Evolutionary conservation across 2,329 filamentous ascomycete genomes (phyloP), one percentile per base, ranked within the genome.

Genomic region (Neoascochyta sp.): DNA sequence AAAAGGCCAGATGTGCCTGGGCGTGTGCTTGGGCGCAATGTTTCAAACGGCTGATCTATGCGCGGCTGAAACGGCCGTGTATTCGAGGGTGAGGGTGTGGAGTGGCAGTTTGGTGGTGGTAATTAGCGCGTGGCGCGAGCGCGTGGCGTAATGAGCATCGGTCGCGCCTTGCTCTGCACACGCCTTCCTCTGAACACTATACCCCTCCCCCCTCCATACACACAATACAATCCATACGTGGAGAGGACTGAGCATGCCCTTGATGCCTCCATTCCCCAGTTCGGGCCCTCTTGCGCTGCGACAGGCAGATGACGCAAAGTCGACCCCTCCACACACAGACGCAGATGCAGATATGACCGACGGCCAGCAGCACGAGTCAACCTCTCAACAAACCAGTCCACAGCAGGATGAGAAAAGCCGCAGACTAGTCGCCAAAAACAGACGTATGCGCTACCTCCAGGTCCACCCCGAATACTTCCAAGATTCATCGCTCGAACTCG

Each of bases 371-470:
- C 9, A n/a, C 35, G 34, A 25, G 13, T 34, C 18, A 7, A 10
- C 14, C n/a, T n/a, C n/a, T n/a, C n/a, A n/a, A 16, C 28, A 28
- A 9, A 30, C 29, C 9, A 39, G 33, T 20, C 38, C 45, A 15
- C 37, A 45, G 9, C 41, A 42, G n/a, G 41, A 50, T 11, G 41
- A 50, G 26, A 56, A 47, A 28, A 34, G 34, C 3, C 29, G 24
- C 27, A 47, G 41, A 26, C 74, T 86, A 27, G 68, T 71, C 18
- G 66, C 76, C 15, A 86, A 84, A 63, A 93, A 93, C 63, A 75
- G 87, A 28, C 76, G 87, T 9, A 81, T 84, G 45, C 79, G 81
- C 50, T 93, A 87, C 54, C 71, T 94, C 14, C 75, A 81, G 39
- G 68, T 75, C 4, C 76, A 90, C 54, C 80, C 82, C 3, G 74